phyloP scores from a whole-genome alignment of 352 stramenopile genomes.

The Globisporangium nodosum region DNA sequence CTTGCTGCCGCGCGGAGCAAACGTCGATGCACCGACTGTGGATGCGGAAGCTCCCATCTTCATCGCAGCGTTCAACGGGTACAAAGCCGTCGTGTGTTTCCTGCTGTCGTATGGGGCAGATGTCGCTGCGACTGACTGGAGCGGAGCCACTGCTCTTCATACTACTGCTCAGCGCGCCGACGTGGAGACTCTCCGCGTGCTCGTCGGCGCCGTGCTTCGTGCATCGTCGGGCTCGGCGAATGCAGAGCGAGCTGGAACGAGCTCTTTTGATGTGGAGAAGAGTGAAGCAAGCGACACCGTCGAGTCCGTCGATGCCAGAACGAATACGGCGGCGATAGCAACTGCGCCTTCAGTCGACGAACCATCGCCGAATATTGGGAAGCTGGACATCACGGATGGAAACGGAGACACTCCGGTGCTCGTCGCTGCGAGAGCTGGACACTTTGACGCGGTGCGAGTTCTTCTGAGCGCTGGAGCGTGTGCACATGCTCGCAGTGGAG shows the following conservation, averaged over 20 bases:
- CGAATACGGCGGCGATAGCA: too few relatives aligned
- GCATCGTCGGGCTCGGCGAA: too few relatives aligned
- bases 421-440: neutral
- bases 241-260: too few relatives aligned
- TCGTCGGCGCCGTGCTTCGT: neutral
- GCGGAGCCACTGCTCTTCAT: neutral
- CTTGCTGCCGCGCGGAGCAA: neutral
- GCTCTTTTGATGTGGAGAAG: too few relatives aligned
- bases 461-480: neutral
- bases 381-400: conserved; percentile 1
- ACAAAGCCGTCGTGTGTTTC: neutral
- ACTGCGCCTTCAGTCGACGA: too few relatives aligned
- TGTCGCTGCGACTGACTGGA: neutral
- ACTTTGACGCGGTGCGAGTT: neutral
- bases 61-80: neutral
- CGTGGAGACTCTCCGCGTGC: neutral
- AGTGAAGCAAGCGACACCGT: too few relatives aligned
- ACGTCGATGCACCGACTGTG: neutral
- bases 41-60: neutral
- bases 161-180: too few relatives aligned
- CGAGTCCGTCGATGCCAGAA: too few relatives aligned
- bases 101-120: neutral
- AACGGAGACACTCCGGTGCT: neutral
- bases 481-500: neutral
- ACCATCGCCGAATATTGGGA: too few relatives aligned